A percentile compares a stretch with the other conserved stretches of the same genome.
Conservation (phyloP, 768 basidiomycete species). For the Russula olivacea region DNA sequence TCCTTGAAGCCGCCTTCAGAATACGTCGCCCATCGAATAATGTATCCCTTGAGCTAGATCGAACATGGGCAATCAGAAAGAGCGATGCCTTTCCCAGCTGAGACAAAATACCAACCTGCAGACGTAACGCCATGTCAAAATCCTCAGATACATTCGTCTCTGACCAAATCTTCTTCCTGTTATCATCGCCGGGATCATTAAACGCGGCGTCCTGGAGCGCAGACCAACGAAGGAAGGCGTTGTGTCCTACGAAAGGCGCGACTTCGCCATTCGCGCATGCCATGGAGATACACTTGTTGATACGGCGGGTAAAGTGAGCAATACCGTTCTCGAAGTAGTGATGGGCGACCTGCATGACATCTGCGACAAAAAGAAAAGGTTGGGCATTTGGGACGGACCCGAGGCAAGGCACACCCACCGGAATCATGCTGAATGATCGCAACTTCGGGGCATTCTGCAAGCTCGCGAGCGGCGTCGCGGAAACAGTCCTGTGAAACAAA, state of each 20-base stretch:
- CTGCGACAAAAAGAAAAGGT: constrained; percentile 30
- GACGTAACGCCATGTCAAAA: constrained; percentile 72
- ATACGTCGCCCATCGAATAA: constrained; percentile 83
- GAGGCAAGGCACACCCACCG: constrained; percentile 34
- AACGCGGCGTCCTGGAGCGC: constrained; percentile 84
- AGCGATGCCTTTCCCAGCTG: too few species aligned
- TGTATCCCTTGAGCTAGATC: constrained; percentile 49
- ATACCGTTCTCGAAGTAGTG: constrained; percentile 92
- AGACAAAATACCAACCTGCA: constrained; percentile 35
- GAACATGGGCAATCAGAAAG: neutral
- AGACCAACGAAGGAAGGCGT: constrained; percentile 85
- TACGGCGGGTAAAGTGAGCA: constrained; percentile 79
- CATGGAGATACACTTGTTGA: constrained; percentile 80
- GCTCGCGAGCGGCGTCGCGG: constrained; percentile 82
- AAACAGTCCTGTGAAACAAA: constrained; percentile 62
- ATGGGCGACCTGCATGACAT: constrained; percentile 86
- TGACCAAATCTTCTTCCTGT: constrained; percentile 69
- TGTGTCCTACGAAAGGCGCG: constrained; percentile 81
- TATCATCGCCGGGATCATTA: constrained; percentile 55
- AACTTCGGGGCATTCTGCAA: constrained; percentile 74
- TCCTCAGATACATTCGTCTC: constrained; percentile 80
- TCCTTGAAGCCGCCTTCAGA: constrained; percentile 84
- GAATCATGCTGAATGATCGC: constrained; percentile 90
- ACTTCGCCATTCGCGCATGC: constrained; percentile 77
- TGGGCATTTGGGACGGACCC: neutral